Base-by-base conservation (phyloP, 371 early-diverging fungal species). In the Mucor plumbeus region DNA sequence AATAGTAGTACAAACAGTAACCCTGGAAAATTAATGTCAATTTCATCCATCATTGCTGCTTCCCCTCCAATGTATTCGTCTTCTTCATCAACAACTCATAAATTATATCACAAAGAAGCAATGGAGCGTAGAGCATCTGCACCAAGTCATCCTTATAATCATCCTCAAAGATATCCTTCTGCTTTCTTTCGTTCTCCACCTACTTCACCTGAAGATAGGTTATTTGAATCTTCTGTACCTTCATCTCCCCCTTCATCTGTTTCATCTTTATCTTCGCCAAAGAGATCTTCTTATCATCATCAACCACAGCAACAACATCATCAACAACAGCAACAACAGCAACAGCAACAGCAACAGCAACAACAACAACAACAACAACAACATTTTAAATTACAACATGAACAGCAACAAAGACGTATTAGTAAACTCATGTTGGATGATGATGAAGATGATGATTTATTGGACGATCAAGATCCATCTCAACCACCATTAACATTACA, bases 401-500 rank as follows among this genome's bases (percentile, higher is more conserved):
- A 56, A 41, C 64, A 39, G 43, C 67, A 56, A 34, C 64, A 64
- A 36, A 55, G 44, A 26, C 57, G 55, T 19, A 36, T 41, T 40
- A 34, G 50, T 31, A 59, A 36, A 21, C 33, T 65, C 15, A 65
- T 58, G 44, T 50, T 59, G 59, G 53, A 53, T 15, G 48, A 39
- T 58, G 65, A 65, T 33, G 67, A 66, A 35, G 67, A 60, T 5
- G 67, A 66, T 14, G 67, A 53, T 8, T 3, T 60, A 8, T 36
- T 66, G 40, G 67, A 59, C 15, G 59, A 58, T 14, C 50, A 58
- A 57, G 43, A 59, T 5, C 59, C 57, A 4, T 47, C 57, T 3
- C 58, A 56, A 17, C 53, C 67, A 14, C 79, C 85, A 5, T 63
- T 88, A 1, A 80, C 87, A 3, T 68, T 85, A 0, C 80, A 78